Evolutionary conservation across 1,284 basidiomycete genomes (phyloP).

Genomic region (Tilletia walkeri): DNA sequence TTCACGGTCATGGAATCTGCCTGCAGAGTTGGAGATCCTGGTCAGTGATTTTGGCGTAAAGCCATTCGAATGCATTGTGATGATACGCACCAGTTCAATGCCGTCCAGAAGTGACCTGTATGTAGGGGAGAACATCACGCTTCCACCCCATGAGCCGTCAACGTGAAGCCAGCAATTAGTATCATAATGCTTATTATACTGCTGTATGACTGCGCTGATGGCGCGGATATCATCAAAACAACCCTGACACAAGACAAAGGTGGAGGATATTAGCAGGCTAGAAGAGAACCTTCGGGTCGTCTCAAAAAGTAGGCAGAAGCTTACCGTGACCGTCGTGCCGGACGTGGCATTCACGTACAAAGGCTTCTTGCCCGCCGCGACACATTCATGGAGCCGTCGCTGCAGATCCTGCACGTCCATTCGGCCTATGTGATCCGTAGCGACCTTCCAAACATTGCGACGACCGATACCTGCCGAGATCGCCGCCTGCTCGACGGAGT

Average conservation of each 20-base stretch:
- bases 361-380: slow-evolving; percentile 36
- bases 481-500: slow-evolving; percentile 57
- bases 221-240: slow-evolving; percentile 10
- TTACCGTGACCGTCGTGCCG: slow-evolving; percentile 55
- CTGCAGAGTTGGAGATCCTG: slow-evolving; percentile 16
- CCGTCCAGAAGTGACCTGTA: slow-evolving; percentile 45
- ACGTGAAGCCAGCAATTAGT: slow-evolving; percentile 56
- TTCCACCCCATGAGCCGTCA: slow-evolving; percentile 58
- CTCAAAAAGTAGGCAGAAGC: slow-evolving; percentile 41
- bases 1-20: slow-evolving; percentile 57
- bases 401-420: slow-evolving; percentile 43
- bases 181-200: slow-evolving; percentile 12
- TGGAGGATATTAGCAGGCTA: neutral
- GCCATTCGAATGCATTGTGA: too few relatives aligned
- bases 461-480: slow-evolving; percentile 57
- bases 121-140: slow-evolving; percentile 52
- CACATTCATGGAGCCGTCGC: slow-evolving; percentile 16
- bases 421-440: slow-evolving; percentile 42
- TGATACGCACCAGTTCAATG: slow-evolving; percentile 22
- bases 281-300: slow-evolving; percentile 30
- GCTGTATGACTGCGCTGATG: neutral
- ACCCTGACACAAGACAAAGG: neutral
- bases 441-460: slow-evolving; percentile 52
- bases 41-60: neutral
- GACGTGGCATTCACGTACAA: slow-evolving; percentile 59